phyloP scores from a whole-genome alignment of 2,329 filamentous ascomycete species.

The Ceratocystis cacaofunesta region DNA sequence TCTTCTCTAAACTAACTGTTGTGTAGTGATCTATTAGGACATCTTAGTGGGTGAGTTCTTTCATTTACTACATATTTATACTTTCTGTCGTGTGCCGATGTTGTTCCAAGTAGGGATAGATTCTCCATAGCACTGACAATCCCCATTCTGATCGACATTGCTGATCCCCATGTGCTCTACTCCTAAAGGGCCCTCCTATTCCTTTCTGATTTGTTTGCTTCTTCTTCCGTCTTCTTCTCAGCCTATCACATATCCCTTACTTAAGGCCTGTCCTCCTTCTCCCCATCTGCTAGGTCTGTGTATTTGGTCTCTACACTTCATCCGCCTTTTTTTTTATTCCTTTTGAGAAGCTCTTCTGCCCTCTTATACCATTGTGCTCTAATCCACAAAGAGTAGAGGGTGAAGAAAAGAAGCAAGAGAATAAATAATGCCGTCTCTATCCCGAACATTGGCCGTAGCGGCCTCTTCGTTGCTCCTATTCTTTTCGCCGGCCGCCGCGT shows the following conservation, averaged over 20 bases:
- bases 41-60: too few species aligned
- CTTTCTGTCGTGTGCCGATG: too few species aligned
- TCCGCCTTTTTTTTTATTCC: not conserved
- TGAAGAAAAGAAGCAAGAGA: too few species aligned
- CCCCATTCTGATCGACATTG: not conserved
- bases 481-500: slow-evolving; percentile 26
- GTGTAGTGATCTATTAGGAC: too few species aligned
- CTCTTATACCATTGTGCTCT: not conserved
- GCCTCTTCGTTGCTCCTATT: slow-evolving; percentile 20
- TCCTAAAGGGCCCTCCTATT: not conserved
- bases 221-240: not conserved
- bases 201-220: not conserved
- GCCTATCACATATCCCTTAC: not conserved
- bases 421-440: slow-evolving; percentile 13
- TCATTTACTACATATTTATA: too few species aligned
- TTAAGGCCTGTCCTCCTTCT: too few species aligned
- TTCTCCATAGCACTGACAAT: not conserved
- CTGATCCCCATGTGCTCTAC: not conserved
- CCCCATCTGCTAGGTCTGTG: too few species aligned
- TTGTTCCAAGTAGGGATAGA: too few species aligned
- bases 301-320: too few species aligned
- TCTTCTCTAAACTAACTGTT: too few species aligned
- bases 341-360: not conserved
- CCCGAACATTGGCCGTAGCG: slow-evolving; percentile 7
- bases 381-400: slow-evolving; percentile 1